Evolutionary conservation across 1,284 basidiomycete species (phyloP), one percentile per base, ranked within the genome.

Genomic region (Ustilago nuda): DNA sequence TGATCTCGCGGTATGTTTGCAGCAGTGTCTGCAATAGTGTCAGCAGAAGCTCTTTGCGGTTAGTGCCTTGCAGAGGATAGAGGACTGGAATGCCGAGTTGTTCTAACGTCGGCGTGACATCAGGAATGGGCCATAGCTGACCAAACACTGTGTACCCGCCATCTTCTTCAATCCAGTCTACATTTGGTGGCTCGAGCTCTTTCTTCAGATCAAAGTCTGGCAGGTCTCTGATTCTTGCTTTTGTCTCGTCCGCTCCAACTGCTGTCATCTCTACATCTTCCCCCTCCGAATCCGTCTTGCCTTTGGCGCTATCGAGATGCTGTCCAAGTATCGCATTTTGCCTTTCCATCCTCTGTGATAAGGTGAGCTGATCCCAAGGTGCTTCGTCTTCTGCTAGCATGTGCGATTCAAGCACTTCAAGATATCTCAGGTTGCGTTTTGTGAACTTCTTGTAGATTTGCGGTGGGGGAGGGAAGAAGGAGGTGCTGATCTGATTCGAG

Each of bases 1-100:
- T 76, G 43, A 85, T 77, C 56, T 76, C 67, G 19, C 78, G 70
- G 62, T 85, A 83, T 17, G 82, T 83, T 15, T 78, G 72, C 15
- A 86, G 80, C 39, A 84, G 80, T 48, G 85, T 87, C 43, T 72
- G 87, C 9, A 85, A 79, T 17, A 85, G 78, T n/a, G 72, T 67
- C 7, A 65, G 56, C 11, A 75, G 60, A 8, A 72, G 63, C 36
- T 77, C 58, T 37, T 74, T 77, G 54, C 74, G 66, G 53, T 79
- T 59, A 2, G 67, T 65, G 2, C 58, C 59, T 33, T 66, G 57
- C 23, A 66, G 71, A 8, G 79, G 77, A 41, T 77, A 80, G 12
- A 82, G 55, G 15, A 74, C 78, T 3, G 78, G 72, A 36, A 84
- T 80, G 33, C 81, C 81, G 11, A 78, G 76, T 56, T 82, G 59